These are phyloP conservation scores for Oryza meyeriana DNA, from an alignment of 176 grass and related monocot genomes.

Conservation along the genomic window DNA sequence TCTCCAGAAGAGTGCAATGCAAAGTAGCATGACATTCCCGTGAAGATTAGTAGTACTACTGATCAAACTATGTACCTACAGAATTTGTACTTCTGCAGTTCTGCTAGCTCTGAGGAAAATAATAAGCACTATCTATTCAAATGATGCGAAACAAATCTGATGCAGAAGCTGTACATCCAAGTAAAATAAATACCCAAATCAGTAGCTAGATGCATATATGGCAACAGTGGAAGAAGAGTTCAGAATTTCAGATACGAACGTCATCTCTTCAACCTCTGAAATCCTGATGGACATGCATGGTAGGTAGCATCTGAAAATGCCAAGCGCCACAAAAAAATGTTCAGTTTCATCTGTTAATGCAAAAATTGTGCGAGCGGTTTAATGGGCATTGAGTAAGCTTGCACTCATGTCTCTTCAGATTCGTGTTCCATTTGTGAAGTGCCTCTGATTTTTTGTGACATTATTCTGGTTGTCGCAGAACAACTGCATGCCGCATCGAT, in stretches of 20 bases:
- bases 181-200: background rate
- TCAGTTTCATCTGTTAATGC: no score
- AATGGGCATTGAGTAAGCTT: background rate
- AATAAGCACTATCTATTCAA: background rate
- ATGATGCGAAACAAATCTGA: background rate
- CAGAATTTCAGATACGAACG: background rate
- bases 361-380: no score
- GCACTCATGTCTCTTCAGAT: background rate
- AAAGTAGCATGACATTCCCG: background rate
- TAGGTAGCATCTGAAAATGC: background rate
- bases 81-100: background rate
- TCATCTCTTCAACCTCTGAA: no score
- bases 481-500: background rate
- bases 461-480: constrained; percentile 4
- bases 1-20: background rate
- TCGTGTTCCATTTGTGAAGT: background rate
- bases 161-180: background rate
- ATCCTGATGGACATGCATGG: no score
- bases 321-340: no score
- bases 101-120: background rate
- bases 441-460: background rate
- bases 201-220: no score
- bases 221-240: background rate
- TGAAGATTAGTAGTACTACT: background rate
- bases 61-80: background rate